A percentile compares a stretch with the other conserved stretches of the same genome.
Conservation (phyloP, 176 grass and related monocot species). For the Rhipidocladum racemiflorum region DNA sequence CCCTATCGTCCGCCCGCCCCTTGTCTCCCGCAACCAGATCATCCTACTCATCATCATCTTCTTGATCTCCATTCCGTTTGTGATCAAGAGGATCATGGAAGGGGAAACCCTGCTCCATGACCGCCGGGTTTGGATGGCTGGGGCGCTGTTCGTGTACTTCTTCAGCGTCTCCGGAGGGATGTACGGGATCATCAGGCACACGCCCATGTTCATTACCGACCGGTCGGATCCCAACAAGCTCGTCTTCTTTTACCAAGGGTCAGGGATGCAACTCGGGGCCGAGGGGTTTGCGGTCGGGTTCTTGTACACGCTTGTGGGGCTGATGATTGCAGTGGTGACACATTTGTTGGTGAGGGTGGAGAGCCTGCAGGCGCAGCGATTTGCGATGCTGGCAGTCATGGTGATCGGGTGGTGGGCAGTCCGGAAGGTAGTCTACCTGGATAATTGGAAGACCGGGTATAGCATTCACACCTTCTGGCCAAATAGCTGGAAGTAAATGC, state of each 20-base stretch:
- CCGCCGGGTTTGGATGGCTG: conserved; percentile 64
- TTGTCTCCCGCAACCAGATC: conserved; percentile 67
- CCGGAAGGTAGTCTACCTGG: conserved; percentile 77
- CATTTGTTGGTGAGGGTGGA: conserved; percentile 63
- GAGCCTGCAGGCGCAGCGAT: conserved; percentile 56
- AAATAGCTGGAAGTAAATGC: conserved; percentile 74
- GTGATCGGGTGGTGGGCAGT: conserved; percentile 73
- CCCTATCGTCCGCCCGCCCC: conserved; percentile 76
- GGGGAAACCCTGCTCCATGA: conserved; percentile 87
- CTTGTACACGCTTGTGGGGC: conserved; percentile 77
- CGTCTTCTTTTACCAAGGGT: conserved; percentile 92
- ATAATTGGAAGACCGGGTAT: conserved; percentile 99
- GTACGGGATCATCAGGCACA: conserved; percentile 87
- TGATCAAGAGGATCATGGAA: conserved; percentile 62
- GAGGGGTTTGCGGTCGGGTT: conserved; percentile 88
- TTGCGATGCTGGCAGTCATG: conserved; percentile 68
- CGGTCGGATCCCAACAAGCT: conserved; percentile 69
- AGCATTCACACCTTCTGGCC: conserved; percentile 95
- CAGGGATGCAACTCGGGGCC: conserved; percentile 80
- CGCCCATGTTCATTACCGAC: conserved; percentile 75
- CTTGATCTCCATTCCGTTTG: conserved; percentile 61
- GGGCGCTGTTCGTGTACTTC: conserved; percentile 79
- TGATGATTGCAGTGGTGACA: conserved; percentile 70
- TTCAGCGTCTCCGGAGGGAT: conserved; percentile 93
- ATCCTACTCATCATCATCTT: conserved; percentile 49